These are phyloP conservation scores for Tagetes erecta DNA, from an alignment of 129 eudicot species.

Conservation along the genomic window DNA sequence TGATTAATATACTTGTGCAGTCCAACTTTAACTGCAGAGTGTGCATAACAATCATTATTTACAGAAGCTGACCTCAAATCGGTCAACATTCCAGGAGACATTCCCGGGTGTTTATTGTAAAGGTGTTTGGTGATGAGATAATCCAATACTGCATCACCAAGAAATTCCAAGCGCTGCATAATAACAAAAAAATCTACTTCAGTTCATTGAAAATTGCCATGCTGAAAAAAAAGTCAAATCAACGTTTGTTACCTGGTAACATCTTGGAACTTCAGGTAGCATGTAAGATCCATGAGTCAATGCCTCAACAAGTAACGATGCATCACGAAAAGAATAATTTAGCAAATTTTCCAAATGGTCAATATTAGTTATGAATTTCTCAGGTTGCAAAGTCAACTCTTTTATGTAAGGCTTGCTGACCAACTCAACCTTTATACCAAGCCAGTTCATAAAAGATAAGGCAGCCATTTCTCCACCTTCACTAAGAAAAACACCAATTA, in stretches of 20 bases:
- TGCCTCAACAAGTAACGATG: constrained; percentile 77
- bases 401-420: constrained; percentile 40
- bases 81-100: constrained; percentile 75
- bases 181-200: background rate
- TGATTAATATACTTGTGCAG: constrained; percentile 73
- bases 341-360: constrained; percentile 45
- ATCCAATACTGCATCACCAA: constrained; percentile 84
- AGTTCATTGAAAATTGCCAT: background rate
- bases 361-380: constrained; percentile 35
- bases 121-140: constrained; percentile 58
- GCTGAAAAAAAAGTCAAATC: background rate
- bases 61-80: constrained; percentile 90
- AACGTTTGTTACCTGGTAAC: constrained; percentile 67
- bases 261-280: constrained; percentile 69
- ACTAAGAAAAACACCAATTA: constrained; percentile 76
- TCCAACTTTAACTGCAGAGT: constrained; percentile 50
- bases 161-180: constrained; percentile 79
- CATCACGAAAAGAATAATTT: constrained; percentile 55
- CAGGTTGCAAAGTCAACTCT: constrained; percentile 40
- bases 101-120: constrained; percentile 57
- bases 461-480: constrained; percentile 77
- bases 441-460: constrained; percentile 71
- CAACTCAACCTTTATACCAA: constrained; percentile 69
- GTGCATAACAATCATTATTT: constrained; percentile 80
- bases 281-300: constrained; percentile 85